Conservation (phyloP, 257 asterid species). For the Knoxia roxburghii region DNA sequence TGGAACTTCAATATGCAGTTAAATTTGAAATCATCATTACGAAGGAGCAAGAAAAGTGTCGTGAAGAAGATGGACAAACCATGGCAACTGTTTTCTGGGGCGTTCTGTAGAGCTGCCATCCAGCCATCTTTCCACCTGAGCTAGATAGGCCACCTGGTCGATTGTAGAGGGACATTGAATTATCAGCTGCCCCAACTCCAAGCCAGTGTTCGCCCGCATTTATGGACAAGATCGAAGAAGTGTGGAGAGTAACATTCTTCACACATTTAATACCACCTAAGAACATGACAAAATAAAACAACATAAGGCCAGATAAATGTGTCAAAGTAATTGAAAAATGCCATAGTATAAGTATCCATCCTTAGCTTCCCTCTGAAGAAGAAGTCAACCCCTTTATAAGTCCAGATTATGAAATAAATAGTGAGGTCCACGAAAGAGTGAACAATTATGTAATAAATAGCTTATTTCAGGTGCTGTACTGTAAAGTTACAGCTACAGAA, state of each 20-base stretch:
- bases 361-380: neutral
- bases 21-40: neutral
- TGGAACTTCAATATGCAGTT: too few species aligned
- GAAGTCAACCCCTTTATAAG: neutral
- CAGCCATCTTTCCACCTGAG: constrained; percentile 74
- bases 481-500: too few species aligned
- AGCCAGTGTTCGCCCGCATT: constrained; percentile 94
- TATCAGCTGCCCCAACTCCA: constrained; percentile 97
- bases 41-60: neutral
- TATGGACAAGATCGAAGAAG: constrained; percentile 69
- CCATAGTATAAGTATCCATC: neutral
- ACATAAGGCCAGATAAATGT: neutral
- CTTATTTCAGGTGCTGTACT: too few species aligned
- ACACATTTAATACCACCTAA: constrained; percentile 72
- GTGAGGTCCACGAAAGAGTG: too few species aligned
- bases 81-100: constrained; percentile 81
- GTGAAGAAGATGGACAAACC: constrained; percentile 36
- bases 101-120: constrained; percentile 96
- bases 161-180: constrained; percentile 93
- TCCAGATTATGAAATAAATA: too few species aligned
- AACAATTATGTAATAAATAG: too few species aligned
- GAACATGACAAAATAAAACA: constrained; percentile 9
- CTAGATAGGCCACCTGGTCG: constrained; percentile 80
- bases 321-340: neutral
- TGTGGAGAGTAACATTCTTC: constrained; percentile 78